Evolutionary conservation across 176 grass and related monocot species (phyloP).

Genomic region (Carex myosuroides): DNA sequence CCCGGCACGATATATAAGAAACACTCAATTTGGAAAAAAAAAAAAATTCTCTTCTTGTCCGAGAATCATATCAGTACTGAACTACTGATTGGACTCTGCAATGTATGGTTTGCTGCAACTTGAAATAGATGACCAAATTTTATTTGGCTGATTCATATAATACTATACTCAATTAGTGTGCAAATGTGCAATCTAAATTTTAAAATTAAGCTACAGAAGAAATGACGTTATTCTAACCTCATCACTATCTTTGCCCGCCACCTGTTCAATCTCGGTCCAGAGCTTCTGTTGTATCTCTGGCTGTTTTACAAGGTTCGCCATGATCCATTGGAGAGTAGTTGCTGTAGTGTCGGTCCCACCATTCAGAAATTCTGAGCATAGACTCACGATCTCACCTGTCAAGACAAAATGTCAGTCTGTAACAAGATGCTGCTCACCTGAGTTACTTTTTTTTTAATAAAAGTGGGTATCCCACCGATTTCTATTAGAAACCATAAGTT

Average conservation of each 20-base stretch:
- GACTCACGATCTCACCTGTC: slow-evolving; percentile 25
- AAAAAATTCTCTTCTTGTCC: no score
- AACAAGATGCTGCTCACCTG: no score
- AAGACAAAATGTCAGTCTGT: not conserved
- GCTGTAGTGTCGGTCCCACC: slow-evolving; percentile 30
- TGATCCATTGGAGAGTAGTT: slow-evolving; percentile 33
- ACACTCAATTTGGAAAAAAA: not conserved
- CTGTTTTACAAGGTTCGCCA: slow-evolving; percentile 32
- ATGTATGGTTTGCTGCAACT: not conserved
- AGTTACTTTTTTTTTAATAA: not conserved
- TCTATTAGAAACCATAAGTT: no score
- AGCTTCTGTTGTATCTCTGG: slow-evolving; percentile 24
- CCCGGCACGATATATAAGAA: not conserved
- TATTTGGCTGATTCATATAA: not conserved
- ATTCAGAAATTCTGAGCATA: slow-evolving; percentile 28
- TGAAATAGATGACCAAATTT: not conserved
- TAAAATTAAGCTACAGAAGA: not conserved
- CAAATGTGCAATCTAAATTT: not conserved
- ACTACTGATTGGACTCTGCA: not conserved
- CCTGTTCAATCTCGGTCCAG: slow-evolving; percentile 20
- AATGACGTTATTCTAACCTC: not conserved
- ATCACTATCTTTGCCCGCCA: slow-evolving; percentile 1
- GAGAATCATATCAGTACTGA: not conserved
- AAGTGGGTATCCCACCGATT: no score
- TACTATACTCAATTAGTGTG: not conserved